phyloP scores from a whole-genome alignment of 495 filamentous ascomycete genomes.

The Lepraria neglecta region DNA sequence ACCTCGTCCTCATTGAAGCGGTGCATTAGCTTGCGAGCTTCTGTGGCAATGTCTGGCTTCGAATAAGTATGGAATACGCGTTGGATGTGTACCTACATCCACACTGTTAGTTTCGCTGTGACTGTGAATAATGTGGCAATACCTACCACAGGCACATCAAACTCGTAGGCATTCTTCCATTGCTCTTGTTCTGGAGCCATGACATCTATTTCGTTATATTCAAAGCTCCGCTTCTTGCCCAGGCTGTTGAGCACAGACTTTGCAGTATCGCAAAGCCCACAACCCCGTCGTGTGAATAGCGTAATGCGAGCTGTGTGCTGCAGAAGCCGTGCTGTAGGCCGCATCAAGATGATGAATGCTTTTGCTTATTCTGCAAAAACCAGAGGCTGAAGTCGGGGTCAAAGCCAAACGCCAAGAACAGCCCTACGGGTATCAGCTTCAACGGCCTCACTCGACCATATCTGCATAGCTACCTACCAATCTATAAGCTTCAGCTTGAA shows the following conservation, averaged over 20 bases:
- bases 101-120: background rate
- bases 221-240: slow-evolving; percentile 62
- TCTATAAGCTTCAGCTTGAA: background rate
- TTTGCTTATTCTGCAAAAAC: background rate
- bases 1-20: slow-evolving; percentile 67
- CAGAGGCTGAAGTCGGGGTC: background rate
- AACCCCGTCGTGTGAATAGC: slow-evolving; percentile 73
- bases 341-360: slow-evolving; percentile 15
- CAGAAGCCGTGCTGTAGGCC: slow-evolving; percentile 31
- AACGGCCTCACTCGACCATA: too few species aligned
- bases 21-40: slow-evolving; percentile 77
- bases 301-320: slow-evolving; percentile 63
- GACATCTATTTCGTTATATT: slow-evolving; percentile 74
- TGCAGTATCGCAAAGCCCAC: slow-evolving; percentile 72
- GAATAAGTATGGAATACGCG: slow-evolving; percentile 36
- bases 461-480: too few species aligned
- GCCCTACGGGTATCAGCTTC: background rate
- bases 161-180: slow-evolving; percentile 82
- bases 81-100: slow-evolving; percentile 57
- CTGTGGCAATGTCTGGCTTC: slow-evolving; percentile 45
- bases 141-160: slow-evolving; percentile 78
- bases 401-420: background rate
- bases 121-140: background rate
- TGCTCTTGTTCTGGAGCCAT: slow-evolving; percentile 54
- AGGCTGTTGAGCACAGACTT: slow-evolving; percentile 64